Percentiles rank a stretch among this genome's conserved stretches.
phyloP scores from a whole-genome alignment of 176 grass and related monocot genomes.

The Oryza meridionalis region DNA sequence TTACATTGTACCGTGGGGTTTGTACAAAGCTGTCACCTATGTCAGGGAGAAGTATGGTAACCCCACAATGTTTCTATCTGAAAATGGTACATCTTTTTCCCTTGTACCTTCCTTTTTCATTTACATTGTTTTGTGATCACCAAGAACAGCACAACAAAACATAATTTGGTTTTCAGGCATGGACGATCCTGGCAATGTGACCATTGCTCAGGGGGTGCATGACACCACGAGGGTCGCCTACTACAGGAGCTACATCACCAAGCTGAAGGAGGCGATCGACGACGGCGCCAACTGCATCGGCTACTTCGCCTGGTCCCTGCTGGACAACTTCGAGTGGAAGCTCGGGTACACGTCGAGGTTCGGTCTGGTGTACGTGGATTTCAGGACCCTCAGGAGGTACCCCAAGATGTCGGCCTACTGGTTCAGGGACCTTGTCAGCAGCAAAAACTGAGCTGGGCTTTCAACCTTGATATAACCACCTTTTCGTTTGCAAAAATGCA shows the following conservation, averaged over 20 bases:
- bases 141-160: not conserved
- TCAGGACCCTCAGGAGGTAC: constrained; percentile 44
- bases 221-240: constrained; percentile 50
- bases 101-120: not conserved
- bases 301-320: constrained; percentile 63
- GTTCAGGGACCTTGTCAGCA: constrained; percentile 43
- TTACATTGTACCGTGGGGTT: constrained; percentile 79
- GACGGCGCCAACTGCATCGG: constrained; percentile 53
- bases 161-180: constrained; percentile 33
- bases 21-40: constrained; percentile 72
- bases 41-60: constrained; percentile 63
- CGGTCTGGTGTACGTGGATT: constrained; percentile 57
- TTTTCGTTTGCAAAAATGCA: no score
- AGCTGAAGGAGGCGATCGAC: constrained; percentile 60
- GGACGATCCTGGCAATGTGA: constrained; percentile 56
- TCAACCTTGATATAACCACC: not conserved
- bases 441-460: not conserved
- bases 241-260: constrained; percentile 49
- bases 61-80: constrained; percentile 59
- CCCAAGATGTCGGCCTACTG: constrained; percentile 61
- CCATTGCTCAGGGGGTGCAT: constrained; percentile 35
- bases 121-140: not conserved
- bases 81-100: constrained; percentile 53
- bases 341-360: constrained; percentile 59
- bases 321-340: constrained; percentile 67